Conservation (phyloP, 768 basidiomycete genomes). For the Royoungia palumana region DNA sequence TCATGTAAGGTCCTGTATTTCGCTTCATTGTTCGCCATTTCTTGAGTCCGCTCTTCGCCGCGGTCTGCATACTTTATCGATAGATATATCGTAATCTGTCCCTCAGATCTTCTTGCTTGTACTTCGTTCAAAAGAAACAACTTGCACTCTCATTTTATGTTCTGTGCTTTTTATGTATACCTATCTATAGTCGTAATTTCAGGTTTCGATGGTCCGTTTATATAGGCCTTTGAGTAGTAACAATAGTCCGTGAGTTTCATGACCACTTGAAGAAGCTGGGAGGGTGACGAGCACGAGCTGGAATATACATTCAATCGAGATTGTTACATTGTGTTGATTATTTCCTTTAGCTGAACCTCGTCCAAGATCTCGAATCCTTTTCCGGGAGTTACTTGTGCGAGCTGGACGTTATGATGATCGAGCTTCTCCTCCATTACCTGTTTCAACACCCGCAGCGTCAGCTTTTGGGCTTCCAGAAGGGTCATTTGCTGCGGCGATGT, state of each 20-base stretch:
- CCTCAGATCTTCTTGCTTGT: conserved; percentile 13
- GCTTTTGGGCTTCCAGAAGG: conserved; percentile 78
- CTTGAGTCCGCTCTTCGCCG: conserved; percentile 8
- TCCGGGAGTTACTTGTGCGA: conserved; percentile 86
- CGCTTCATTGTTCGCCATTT: conserved; percentile 1
- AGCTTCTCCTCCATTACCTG: conserved; percentile 99
- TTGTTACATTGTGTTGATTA: conserved; percentile 79
- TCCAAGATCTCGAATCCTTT: conserved; percentile 89
- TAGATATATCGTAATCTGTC: conserved; percentile 15
- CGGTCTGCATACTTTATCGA: conserved; percentile 16
- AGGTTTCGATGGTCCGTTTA: conserved; percentile 2
- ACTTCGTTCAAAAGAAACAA: conserved; percentile 7
- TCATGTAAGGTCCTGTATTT: conserved; percentile 23
- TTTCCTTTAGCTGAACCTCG: conserved; percentile 73
- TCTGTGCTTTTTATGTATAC: conserved; percentile 18
- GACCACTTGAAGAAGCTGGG: too few relatives aligned
- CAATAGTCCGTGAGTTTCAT: too few relatives aligned
- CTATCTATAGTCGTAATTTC: conserved; percentile 21
- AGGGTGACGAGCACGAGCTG: neutral
- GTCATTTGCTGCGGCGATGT: conserved; percentile 75
- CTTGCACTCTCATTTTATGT: conserved; percentile 14
- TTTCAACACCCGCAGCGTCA: conserved; percentile 88
- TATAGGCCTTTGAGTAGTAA: conserved; percentile 1
- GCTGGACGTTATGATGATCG: conserved; percentile 97
- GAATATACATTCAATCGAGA: conserved; percentile 16